Evolutionary conservation across 2,329 filamentous ascomycete species (phyloP).

Genomic region (Penicillium sp.): DNA sequence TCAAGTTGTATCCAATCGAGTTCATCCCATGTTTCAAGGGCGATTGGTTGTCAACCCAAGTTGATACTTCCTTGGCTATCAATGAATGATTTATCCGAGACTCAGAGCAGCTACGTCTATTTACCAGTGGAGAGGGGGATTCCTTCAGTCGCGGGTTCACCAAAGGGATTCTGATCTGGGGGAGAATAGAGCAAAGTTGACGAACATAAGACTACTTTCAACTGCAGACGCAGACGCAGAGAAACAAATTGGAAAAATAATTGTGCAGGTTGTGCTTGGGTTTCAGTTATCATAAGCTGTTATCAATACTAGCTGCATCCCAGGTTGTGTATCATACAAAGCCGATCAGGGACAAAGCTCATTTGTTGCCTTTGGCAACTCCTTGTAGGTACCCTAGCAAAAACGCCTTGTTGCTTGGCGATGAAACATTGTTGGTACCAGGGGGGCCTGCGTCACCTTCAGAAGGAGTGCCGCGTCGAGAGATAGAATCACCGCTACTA

Average conservation of each 20-base stretch:
- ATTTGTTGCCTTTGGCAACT: constrained; percentile 51
- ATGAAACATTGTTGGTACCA: constrained; percentile 52
- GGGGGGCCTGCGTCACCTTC: constrained; percentile 53
- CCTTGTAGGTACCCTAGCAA: constrained; percentile 74
- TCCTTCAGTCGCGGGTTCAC: no score
- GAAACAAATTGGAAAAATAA: no score
- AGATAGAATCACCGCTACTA: constrained; percentile 21
- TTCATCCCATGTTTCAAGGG: not conserved
- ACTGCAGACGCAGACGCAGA: no score
- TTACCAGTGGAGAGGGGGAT: no score
- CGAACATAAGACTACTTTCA: no score
- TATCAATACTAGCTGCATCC: not conserved
- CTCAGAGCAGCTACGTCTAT: no score
- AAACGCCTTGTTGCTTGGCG: constrained; percentile 74
- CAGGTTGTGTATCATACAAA: not conserved
- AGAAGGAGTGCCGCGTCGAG: constrained; percentile 24
- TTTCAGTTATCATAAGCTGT: not conserved
- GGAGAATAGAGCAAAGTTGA: no score
- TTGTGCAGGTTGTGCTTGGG: not conserved
- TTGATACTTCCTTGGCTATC: no score
- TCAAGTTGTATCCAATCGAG: not conserved
- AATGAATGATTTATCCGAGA: no score
- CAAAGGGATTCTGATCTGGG: no score
- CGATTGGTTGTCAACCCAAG: not conserved
- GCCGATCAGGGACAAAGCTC: constrained; percentile 11